Evolutionary conservation across 2,329 filamentous ascomycete species (phyloP).

Genomic region (Sporothrix variecibatus): DNA sequence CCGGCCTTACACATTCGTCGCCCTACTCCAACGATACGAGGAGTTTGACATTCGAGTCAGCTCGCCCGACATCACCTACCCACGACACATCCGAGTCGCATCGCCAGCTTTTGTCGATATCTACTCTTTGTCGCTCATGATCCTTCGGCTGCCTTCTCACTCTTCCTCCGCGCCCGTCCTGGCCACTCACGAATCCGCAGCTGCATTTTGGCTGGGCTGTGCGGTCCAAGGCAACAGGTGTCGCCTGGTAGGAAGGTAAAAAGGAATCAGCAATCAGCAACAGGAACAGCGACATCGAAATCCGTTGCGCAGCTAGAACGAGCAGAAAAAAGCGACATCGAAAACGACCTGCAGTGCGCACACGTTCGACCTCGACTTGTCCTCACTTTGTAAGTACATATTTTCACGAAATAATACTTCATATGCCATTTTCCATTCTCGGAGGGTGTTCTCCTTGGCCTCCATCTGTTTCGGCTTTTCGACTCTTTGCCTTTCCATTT

Average conservation of each 20-base stretch:
- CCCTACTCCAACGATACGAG: not conserved
- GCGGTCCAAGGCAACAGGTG: slow-evolving; percentile 10
- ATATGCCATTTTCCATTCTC: not conserved
- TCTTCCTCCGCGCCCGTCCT: not conserved
- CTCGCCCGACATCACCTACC: not conserved
- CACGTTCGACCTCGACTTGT: not conserved
- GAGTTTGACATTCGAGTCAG: not conserved
- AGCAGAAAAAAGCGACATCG: not conserved
- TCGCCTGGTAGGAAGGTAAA: not conserved
- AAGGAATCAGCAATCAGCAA: not conserved
- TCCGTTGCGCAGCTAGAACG: slow-evolving; percentile 1
- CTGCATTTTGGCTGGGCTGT: slow-evolving; percentile 10
- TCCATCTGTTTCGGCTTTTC: not conserved
- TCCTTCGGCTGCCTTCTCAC: not conserved
- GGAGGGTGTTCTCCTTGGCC: not conserved
- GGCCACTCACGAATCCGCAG: slow-evolving; percentile 1
- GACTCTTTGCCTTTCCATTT: not conserved
- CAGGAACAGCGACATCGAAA: not conserved
- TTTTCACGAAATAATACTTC: not conserved
- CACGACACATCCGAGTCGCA: not conserved
- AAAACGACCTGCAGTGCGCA: not conserved
- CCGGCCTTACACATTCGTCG: not conserved
- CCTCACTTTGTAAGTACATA: slow-evolving; percentile 9
- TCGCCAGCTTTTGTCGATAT: not conserved
- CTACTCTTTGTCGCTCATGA: not conserved